These are phyloP conservation scores for Aureobasidium sp. DNA, from an alignment of 2,329 filamentous ascomycete species.

Conservation along the genomic window DNA sequence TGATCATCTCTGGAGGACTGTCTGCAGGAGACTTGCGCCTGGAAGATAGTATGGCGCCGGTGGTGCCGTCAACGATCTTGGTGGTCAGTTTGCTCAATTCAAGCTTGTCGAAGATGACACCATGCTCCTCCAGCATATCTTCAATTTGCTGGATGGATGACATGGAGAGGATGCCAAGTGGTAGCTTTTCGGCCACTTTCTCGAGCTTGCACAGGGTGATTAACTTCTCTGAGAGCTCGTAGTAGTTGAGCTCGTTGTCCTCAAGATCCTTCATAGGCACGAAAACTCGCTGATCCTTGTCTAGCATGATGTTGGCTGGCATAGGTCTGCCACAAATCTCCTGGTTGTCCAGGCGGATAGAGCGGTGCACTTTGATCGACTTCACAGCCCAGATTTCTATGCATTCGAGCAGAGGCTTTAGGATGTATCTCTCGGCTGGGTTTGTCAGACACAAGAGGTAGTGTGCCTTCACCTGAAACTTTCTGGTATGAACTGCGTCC, in stretches of 20 bases:
- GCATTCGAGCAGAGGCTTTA: neutral
- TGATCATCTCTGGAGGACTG: neutral
- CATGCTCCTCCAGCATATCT: neutral
- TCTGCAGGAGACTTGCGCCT: neutral
- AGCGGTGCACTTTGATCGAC: neutral
- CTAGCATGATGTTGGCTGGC: neutral
- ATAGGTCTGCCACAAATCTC: neutral
- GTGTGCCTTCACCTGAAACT: neutral
- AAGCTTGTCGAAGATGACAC: neutral
- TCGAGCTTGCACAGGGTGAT: slow-evolving; percentile 21
- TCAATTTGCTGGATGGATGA: neutral
- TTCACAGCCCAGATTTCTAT: neutral
- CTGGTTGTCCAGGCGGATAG: neutral
- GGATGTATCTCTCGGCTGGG: neutral
- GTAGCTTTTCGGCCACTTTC: neutral
- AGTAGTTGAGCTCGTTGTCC: neutral
- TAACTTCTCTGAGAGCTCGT: neutral
- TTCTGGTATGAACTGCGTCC: neutral
- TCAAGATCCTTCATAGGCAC: neutral
- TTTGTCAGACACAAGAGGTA: neutral
- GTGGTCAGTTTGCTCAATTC: neutral
- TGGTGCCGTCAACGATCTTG: neutral
- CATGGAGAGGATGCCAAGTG: neutral
- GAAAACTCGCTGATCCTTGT: neutral
- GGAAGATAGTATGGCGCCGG: neutral